phyloP scores from a whole-genome alignment of 306 rosid species.

The Trifolium fragiferum region DNA sequence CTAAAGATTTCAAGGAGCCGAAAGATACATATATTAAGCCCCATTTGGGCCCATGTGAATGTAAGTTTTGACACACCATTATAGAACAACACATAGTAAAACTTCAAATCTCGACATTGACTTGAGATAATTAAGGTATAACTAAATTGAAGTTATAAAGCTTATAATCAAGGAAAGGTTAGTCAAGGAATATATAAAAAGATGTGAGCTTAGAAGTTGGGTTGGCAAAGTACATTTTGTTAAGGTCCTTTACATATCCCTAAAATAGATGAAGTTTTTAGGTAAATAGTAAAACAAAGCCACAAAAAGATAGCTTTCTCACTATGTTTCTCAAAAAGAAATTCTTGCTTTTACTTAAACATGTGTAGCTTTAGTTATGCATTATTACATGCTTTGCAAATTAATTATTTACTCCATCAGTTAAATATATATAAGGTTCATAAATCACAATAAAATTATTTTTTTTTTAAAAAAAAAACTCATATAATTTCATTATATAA shows the following conservation, averaged over 20 bases:
- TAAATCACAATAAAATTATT: no score
- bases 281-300: slow-evolving; percentile 10
- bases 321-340: neutral
- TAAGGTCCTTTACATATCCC: slow-evolving; percentile 36
- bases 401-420: no score
- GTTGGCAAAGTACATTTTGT: slow-evolving; percentile 38
- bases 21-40: slow-evolving; percentile 45
- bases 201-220: slow-evolving; percentile 36
- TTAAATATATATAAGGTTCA: no score
- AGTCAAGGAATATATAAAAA: slow-evolving; percentile 43
- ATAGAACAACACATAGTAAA: slow-evolving; percentile 36
- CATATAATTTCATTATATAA: no score
- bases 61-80: slow-evolving; percentile 34
- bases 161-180: slow-evolving; percentile 19
- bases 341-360: neutral
- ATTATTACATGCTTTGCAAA: no score
- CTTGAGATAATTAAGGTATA: neutral
- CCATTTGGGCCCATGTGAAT: slow-evolving; percentile 46
- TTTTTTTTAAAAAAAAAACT: no score
- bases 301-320: slow-evolving; percentile 28
- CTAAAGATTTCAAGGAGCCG: slow-evolving; percentile 53
- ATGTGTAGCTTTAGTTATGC: neutral
- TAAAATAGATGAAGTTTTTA: slow-evolving; percentile 19
- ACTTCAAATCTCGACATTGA: neutral
- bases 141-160: neutral